Evolutionary conservation across 495 filamentous ascomycete genomes (phyloP), one percentile per base, ranked within the genome.

Genomic region (Neurospora africana): DNA sequence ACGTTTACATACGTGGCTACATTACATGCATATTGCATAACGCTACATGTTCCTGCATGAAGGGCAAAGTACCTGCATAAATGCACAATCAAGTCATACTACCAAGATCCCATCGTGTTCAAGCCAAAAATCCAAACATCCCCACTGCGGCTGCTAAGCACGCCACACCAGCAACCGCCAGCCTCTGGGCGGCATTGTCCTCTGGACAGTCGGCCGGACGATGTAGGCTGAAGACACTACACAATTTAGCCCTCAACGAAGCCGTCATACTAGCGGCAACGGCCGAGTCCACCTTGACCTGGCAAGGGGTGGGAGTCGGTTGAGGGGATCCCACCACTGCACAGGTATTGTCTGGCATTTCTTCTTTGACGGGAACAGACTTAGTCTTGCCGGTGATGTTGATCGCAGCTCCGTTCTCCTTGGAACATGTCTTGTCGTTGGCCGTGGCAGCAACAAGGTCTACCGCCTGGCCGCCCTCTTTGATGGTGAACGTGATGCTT

Each of bases 371-470:
- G 53, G 53, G 13, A 1, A 30, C 27, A 33, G 5, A 3, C 53
- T 19, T 27, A 1, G 53, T 58, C 11, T 58, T 61, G 53, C 53
- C 53, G 27, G 53, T 61, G 0, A 61, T 9, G 5, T 61, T 8
- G 53, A 61, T 33, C 2, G 53, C 53, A 61, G 53, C 53, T 8
- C 11, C 27, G 27, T 19, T 61, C 27, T 30, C 53, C 13, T 61
- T 2, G 53, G 53, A 33, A 33, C 53, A 61, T 4, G 53, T 61
- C 13, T 61, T 33, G 53, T 33, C 53, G 53, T 61, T 17, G 27
- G 75, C 76, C 40, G 79, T 80, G 30, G 75, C 78, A 41, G 80
- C 75, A 47, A 78, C 76, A 35, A 82, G 73, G 69, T 80, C 78
- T 13, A 72, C 44, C 72, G 72, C 39, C 72, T 68, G 74, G 3